A percentile compares a stretch with the other conserved stretches of the same genome.
Conservation (phyloP, 768 basidiomycete species). For the Dentipellis fragilis region DNA sequence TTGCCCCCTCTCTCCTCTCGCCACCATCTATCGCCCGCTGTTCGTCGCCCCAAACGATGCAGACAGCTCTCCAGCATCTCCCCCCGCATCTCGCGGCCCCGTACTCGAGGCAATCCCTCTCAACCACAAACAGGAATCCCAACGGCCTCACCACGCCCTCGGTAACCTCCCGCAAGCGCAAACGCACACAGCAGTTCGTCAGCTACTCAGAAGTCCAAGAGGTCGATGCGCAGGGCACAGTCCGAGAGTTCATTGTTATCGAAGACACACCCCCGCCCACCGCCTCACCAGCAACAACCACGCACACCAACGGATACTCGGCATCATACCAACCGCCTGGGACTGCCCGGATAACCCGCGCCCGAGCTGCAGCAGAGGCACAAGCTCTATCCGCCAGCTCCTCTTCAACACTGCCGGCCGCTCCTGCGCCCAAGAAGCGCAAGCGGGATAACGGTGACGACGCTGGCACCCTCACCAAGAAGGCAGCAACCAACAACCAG, state of each 20-base stretch:
- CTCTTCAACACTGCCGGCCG: constrained; percentile 39
- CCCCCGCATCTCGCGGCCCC: constrained; percentile 49
- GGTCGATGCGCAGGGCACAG: constrained; percentile 65
- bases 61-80: constrained; percentile 62
- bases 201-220: constrained; percentile 86
- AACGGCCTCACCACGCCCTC: constrained; percentile 60
- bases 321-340: constrained; percentile 77
- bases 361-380: constrained; percentile 79
- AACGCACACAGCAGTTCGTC: constrained; percentile 73
- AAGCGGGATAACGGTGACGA: constrained; percentile 72
- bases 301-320: constrained; percentile 62
- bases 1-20: constrained; percentile 13
- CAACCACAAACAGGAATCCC: constrained; percentile 28
- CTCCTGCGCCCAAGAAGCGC: constrained; percentile 75
- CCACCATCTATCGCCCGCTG: constrained; percentile 39
- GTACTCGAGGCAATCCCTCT: constrained; percentile 52
- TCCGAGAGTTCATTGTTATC: constrained; percentile 85
- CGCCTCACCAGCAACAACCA: constrained; percentile 58
- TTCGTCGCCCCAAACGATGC: constrained; percentile 48
- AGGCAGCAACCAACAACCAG: constrained; percentile 42
- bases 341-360: constrained; percentile 66
- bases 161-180: constrained; percentile 68
- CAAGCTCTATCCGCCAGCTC: constrained; percentile 60
- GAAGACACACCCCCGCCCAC: constrained; percentile 88
- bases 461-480: constrained; percentile 62